Evolutionary conservation across 768 basidiomycete genomes (phyloP).

Genomic region (Phanerochaete sordida): DNA sequence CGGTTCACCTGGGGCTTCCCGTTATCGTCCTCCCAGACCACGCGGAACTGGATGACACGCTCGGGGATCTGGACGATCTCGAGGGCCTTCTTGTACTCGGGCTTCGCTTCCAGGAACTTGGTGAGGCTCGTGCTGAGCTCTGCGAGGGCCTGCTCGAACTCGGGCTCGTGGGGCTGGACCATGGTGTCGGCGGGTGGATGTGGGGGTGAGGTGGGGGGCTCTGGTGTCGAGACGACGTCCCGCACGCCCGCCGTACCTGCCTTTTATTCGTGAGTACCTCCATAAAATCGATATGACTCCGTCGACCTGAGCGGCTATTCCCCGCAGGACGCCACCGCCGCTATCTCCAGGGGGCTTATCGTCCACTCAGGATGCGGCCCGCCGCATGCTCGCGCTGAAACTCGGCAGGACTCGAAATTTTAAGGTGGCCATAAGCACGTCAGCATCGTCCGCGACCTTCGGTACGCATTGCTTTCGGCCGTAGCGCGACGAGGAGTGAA

Average conservation of each 20-base stretch:
- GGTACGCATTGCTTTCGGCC: not conserved
- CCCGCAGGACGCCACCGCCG: not conserved
- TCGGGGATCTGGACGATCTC: slow-evolving; percentile 58
- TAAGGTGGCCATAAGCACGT: slow-evolving; percentile 2
- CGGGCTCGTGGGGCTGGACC: slow-evolving; percentile 51
- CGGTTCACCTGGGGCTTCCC: slow-evolving; percentile 64
- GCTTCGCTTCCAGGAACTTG: slow-evolving; percentile 63
- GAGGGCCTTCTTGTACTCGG: slow-evolving; percentile 64
- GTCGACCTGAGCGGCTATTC: not conserved
- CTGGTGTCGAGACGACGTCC: not conserved
- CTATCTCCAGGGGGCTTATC: slow-evolving; percentile 6
- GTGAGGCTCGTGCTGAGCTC: slow-evolving; percentile 63
- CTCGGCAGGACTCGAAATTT: not conserved
- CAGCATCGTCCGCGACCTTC: not conserved
- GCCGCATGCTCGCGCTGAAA: not conserved
- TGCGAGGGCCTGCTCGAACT: slow-evolving; percentile 66
- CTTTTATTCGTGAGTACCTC: not conserved
- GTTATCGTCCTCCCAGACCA: slow-evolving; percentile 74
- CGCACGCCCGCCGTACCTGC: not conserved
- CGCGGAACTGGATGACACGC: slow-evolving; percentile 64
- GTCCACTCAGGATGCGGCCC: not conserved
- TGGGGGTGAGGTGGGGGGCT: not conserved
- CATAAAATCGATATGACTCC: not conserved
- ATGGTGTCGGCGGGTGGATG: slow-evolving; percentile 1
- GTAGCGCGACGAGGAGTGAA: not conserved